phyloP scores from a whole-genome alignment of 164 flowering plant genomes.

The Akebia trifoliata region DNA sequence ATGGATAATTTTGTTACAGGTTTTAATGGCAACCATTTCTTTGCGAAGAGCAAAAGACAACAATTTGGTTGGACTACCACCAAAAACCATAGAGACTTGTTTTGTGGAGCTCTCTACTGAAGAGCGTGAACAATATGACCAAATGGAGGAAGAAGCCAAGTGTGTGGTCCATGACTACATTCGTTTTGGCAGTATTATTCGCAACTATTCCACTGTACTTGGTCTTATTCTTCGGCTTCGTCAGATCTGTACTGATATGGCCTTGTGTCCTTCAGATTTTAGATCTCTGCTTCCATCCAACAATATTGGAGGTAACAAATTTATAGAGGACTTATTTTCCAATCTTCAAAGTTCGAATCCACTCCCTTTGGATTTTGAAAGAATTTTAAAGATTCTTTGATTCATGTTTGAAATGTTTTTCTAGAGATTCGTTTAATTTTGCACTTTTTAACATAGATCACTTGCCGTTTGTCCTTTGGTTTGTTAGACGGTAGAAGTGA shows the following conservation, averaged over 20 bases:
- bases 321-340: not conserved
- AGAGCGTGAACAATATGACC: slow-evolving; percentile 75
- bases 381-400: too few species aligned
- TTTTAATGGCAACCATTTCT: slow-evolving; percentile 72
- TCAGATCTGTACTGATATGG: slow-evolving; percentile 63
- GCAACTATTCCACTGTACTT: slow-evolving; percentile 63
- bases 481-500: too few species aligned
- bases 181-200: slow-evolving; percentile 33
- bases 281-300: slow-evolving; percentile 42
- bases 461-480: too few species aligned
- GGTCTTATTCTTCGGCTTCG: slow-evolving; percentile 72
- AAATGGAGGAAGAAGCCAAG: slow-evolving; percentile 64
- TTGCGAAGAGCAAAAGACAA: slow-evolving; percentile 83
- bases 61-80: slow-evolving; percentile 51
- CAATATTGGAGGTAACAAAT: slow-evolving; percentile 60
- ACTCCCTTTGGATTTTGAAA: not conserved
- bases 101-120: slow-evolving; percentile 61
- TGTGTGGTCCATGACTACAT: slow-evolving; percentile 40
- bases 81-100: slow-evolving; percentile 63
- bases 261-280: slow-evolving; percentile 71
- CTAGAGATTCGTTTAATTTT: too few species aligned
- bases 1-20: slow-evolving; percentile 32
- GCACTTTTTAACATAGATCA: too few species aligned
- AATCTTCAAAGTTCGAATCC: not conserved
- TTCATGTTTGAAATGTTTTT: too few species aligned